A percentile compares a stretch with the other conserved stretches of the same genome.
These are phyloP conservation scores for Candida insectalens DNA, from an alignment of 805 yeast genomes.

Conservation along the genomic window DNA sequence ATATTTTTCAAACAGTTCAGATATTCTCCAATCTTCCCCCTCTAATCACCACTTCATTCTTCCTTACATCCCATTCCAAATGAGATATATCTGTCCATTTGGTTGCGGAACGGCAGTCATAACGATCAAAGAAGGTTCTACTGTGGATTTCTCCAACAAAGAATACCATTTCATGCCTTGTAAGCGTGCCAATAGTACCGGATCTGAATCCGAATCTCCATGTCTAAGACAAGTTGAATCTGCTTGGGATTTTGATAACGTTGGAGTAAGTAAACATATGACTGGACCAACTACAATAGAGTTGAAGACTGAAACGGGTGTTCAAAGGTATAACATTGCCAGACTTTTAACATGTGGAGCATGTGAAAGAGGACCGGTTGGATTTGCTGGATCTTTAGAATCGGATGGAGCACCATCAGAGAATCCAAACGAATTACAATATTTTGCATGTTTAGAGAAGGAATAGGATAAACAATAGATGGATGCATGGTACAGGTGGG, in stretches of 20 bases:
- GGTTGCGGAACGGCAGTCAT: conserved; percentile 8
- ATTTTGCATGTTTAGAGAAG: conserved; percentile 6
- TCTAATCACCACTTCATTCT: too few relatives aligned
- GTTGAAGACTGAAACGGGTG: not conserved
- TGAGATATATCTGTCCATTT: conserved; percentile 9
- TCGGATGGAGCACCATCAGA: conserved; percentile 6
- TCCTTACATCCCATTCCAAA: too few relatives aligned
- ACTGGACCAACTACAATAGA: too few relatives aligned
- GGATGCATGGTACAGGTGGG: not conserved
- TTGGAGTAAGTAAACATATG: conserved; percentile 50
- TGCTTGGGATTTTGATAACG: conserved; percentile 74
- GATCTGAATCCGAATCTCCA: too few relatives aligned
- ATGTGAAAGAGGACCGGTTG: conserved; percentile 72
- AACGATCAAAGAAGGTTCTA: not conserved
- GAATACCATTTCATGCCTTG: too few relatives aligned
- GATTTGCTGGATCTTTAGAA: conserved; percentile 43
- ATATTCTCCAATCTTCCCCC: too few relatives aligned
- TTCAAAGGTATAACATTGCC: not conserved
- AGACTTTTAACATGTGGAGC: conserved; percentile 61
- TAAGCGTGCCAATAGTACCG: too few relatives aligned
- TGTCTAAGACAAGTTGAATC: conserved; percentile 40
- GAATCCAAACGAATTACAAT: conserved; percentile 10
- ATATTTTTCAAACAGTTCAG: too few relatives aligned
- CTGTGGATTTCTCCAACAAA: too few relatives aligned
- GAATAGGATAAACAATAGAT: not conserved